A percentile compares a stretch with the other conserved stretches of the same genome.
Conservation (phyloP, 1,284 basidiomycete species). For the Ustilago hordei region DNA sequence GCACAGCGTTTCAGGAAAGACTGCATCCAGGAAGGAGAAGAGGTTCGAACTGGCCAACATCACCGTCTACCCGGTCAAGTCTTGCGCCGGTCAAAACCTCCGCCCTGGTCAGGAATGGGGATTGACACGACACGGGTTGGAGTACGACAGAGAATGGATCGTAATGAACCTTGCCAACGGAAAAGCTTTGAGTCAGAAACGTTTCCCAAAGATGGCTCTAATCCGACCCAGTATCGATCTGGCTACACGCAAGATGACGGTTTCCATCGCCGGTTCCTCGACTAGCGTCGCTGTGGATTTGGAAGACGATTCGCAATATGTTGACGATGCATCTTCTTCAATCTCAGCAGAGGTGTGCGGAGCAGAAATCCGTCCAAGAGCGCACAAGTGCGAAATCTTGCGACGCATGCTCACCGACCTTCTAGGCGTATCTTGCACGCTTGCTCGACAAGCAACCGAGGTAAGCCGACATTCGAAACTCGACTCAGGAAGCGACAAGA, state of each 20-base stretch:
- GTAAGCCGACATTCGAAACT: constrained; percentile 41
- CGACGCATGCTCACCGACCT: constrained; percentile 32
- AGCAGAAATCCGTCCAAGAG: constrained; percentile 23
- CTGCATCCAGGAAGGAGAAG: background rate
- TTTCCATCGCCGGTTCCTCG: constrained; percentile 15
- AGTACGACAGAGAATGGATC: constrained; percentile 57
- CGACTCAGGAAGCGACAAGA: constrained; percentile 23
- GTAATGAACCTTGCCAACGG: constrained; percentile 47
- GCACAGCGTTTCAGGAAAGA: background rate
- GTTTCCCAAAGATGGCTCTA: constrained; percentile 49
- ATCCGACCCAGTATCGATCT: constrained; percentile 48
- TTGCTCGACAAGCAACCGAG: constrained; percentile 34
- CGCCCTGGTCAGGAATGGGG: constrained; percentile 29
- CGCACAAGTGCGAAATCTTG: constrained; percentile 27
- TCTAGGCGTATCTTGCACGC: constrained; percentile 48
- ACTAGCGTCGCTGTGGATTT: constrained; percentile 4
- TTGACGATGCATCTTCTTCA: background rate
- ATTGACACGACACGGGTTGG: constrained; percentile 47
- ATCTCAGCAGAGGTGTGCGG: constrained; percentile 30
- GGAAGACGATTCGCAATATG: constrained; percentile 35
- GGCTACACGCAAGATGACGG: constrained; percentile 13
- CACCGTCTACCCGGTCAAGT: constrained; percentile 58
- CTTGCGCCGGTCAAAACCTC: constrained; percentile 49
- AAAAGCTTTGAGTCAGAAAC: constrained; percentile 55
- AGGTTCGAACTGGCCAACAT: constrained; percentile 34